Evolutionary conservation across 495 filamentous ascomycete species (phyloP), one percentile per base, ranked within the genome.

Genomic region (Aspergillus homomorphus): DNA sequence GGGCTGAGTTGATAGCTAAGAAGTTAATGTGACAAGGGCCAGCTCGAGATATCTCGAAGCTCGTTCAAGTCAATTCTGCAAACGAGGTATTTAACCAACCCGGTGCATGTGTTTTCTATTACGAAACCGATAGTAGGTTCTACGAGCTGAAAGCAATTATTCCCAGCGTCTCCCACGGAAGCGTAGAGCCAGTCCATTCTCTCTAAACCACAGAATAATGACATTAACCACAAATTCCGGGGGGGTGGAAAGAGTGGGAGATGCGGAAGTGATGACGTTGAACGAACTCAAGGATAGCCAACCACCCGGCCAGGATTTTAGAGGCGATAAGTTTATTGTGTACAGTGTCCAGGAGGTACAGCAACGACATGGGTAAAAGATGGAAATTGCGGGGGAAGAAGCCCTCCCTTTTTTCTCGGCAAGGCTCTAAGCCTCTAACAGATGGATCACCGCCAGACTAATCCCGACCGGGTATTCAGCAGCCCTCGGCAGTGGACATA

Each of bases 311-410:
- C 10, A 24, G 48, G 48, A 51, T 24, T 51, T 28, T 51, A 51
- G 24, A 50, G 46, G 46, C 46, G 46, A 45, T 45, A 10, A 19
- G 30, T 20, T 16, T 30, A n/a, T n/a, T n/a, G n/a, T n/a, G n/a
- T n/a, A n/a, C n/a, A n/a, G n/a, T n/a, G n/a, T n/a, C n/a, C 19
- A 3, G 52, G 20, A 21, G n/a, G 28, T 19, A 24, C 15, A n/a
- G 18, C n/a, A n/a, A n/a, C n/a, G 15, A 38, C 33, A 19, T 45
- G 53, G 52, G 20, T 28, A 21, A 18, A 51, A 8, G 53, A 57
- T 45, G 51, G 42, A 57, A 56, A 62, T 67, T 67, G 64, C 64
- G 64, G 64, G 64, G 64, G 59, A 53, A 57, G 22, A 21, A 20
- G 12, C 18, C 21, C n/a, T 58, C 48, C 23, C 12, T 58, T 56